Conservation (phyloP, 2,329 filamentous ascomycete species). For the Neurospora sp. region DNA sequence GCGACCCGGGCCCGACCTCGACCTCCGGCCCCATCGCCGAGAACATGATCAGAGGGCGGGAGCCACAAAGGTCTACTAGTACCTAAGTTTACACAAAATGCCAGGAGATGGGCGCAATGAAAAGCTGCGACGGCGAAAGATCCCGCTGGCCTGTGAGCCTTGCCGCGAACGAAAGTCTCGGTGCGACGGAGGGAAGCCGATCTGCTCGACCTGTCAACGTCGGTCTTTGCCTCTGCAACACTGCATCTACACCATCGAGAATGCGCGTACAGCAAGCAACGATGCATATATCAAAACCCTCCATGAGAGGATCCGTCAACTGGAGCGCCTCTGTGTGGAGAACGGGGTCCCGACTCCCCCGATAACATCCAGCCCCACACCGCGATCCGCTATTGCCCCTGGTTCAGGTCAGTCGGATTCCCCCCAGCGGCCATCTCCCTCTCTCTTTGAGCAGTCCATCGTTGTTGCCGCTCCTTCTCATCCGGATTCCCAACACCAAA, state of each 20-base stretch:
- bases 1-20: neutral
- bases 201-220: constrained; percentile 31
- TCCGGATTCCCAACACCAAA: neutral
- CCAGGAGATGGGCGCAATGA: neutral
- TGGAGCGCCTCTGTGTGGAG: constrained; percentile 16
- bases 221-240: constrained; percentile 23
- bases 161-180: constrained; percentile 32
- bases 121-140: constrained; percentile 13
- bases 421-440: neutral
- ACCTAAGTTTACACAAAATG: neutral
- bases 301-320: constrained; percentile 20
- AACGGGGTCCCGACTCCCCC: constrained; percentile 10
- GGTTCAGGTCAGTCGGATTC: neutral
- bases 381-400: neutral
- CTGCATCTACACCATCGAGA: constrained; percentile 30
- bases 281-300: constrained; percentile 23
- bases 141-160: constrained; percentile 31
- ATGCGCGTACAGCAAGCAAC: constrained; percentile 26
- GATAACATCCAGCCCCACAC: neutral
- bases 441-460: neutral
- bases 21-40: neutral
- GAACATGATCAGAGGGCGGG: neutral
- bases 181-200: constrained; percentile 33
- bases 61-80: neutral
- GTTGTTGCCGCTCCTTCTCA: neutral